These are phyloP conservation scores for Asclepias syriaca DNA, from an alignment of 257 asterid species.

Conservation along the genomic window DNA sequence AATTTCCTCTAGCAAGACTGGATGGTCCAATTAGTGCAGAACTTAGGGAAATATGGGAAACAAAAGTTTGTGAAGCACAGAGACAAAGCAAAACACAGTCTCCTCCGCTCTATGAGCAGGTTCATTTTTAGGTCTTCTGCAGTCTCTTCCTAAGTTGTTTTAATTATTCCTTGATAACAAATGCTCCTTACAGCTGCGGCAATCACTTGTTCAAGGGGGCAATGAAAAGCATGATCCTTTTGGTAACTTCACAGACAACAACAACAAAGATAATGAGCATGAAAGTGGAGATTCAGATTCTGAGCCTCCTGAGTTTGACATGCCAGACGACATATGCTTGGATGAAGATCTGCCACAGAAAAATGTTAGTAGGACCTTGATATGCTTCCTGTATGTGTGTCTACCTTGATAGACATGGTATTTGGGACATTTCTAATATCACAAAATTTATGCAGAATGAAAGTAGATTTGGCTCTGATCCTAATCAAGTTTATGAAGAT, in stretches of 20 bases:
- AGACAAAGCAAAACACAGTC: constrained; percentile 33
- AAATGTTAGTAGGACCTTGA: constrained; percentile 33
- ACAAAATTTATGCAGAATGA: constrained; percentile 40
- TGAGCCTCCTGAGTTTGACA: constrained; percentile 52
- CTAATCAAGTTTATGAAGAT: constrained; percentile 27
- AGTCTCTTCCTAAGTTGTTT: neutral
- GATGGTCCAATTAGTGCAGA: constrained; percentile 59
- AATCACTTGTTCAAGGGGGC: constrained; percentile 55
- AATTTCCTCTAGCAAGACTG: constrained; percentile 74
- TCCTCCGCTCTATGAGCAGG: constrained; percentile 68
- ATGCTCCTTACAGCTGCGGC: constrained; percentile 63
- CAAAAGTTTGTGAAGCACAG: constrained; percentile 30
- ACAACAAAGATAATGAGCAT: constrained; percentile 38
- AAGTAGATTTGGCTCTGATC: constrained; percentile 25
- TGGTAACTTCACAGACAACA: constrained; percentile 27
- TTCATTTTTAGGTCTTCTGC: constrained; percentile 16
- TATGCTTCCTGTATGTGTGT: neutral
- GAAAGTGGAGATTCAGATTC: constrained; percentile 62
- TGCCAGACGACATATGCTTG: constrained; percentile 39
- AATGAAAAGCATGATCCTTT: constrained; percentile 30
- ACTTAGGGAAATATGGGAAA: constrained; percentile 65
- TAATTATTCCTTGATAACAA: neutral
- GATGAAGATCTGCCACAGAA: constrained; percentile 37
- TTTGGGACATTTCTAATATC: constrained; percentile 12
- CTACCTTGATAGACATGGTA: neutral